Evolutionary conservation across 2,329 filamentous ascomycete genomes (phyloP).

Genomic region (Chaetomiaceae sp.): DNA sequence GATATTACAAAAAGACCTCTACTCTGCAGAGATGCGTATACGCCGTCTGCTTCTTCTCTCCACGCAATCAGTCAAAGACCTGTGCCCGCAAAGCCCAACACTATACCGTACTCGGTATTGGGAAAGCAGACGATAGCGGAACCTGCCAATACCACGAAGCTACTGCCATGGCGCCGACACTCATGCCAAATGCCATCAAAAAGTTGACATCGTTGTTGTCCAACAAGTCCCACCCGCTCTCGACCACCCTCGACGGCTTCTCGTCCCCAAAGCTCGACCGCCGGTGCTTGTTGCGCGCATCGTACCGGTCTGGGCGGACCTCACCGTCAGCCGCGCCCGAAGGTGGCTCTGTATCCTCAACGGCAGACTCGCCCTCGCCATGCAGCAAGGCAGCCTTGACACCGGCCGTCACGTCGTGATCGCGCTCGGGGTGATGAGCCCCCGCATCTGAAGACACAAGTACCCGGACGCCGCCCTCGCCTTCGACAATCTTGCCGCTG

Average conservation of each 20-base stretch:
- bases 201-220: conserved; percentile 97
- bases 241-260: conserved; percentile 58
- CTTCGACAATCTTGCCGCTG: conserved; percentile 85
- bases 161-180: conserved; percentile 67
- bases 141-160: conserved; percentile 59
- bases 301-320: conserved; percentile 40
- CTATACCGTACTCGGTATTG: conserved; percentile 8
- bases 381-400: conserved; percentile 40
- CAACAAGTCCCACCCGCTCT: conserved; percentile 67
- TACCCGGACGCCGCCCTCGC: conserved; percentile 63
- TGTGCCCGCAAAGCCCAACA: too few species aligned
- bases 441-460: conserved; percentile 40
- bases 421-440: conserved; percentile 25
- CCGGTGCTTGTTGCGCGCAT: conserved; percentile 46
- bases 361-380: conserved; percentile 42
- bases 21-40: too few species aligned
- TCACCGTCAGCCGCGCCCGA: conserved; percentile 37
- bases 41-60: too few species aligned
- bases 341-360: conserved; percentile 35
- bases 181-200: conserved; percentile 81
- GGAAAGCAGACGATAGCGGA: conserved; percentile 36
- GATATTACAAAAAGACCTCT: too few species aligned
- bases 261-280: conserved; percentile 50
- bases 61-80: too few species aligned
- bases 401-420: conserved; percentile 33